phyloP scores from a whole-genome alignment of 75 land plant genomes.

The Cupressus sempervirens region DNA sequence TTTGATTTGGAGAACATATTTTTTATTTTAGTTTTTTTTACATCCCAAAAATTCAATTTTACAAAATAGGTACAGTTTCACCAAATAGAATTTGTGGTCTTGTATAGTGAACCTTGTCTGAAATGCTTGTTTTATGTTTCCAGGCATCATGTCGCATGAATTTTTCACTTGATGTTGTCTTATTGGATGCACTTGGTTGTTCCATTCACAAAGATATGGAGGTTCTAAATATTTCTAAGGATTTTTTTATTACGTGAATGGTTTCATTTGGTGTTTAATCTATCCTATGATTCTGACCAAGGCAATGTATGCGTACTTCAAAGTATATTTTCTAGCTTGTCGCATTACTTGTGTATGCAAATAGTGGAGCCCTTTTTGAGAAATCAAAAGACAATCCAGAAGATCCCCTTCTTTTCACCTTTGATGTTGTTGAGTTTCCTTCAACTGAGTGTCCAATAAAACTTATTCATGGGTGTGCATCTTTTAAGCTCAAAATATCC shows the following conservation, averaged over 20 bases:
- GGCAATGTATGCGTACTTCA: background rate
- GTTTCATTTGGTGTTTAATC: too few relatives aligned
- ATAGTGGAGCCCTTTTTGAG: constrained; percentile 65
- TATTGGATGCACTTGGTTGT: too few relatives aligned
- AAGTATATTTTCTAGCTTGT: constrained; percentile 39
- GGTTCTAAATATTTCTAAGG: too few relatives aligned
- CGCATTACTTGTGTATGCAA: constrained; percentile 80
- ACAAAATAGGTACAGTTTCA: background rate
- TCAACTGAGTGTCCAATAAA: too few relatives aligned
- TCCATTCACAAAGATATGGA: too few relatives aligned
- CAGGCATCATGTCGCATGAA: too few relatives aligned
- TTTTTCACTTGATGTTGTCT: too few relatives aligned
- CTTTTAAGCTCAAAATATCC: too few relatives aligned
- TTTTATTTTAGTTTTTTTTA: background rate
- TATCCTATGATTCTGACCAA: too few relatives aligned
- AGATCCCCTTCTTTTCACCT: constrained; percentile 72
- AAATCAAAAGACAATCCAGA: constrained; percentile 70
- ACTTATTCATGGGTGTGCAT: too few relatives aligned
- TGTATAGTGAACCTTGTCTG: background rate
- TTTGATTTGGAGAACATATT: background rate
- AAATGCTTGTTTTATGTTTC: too few relatives aligned
- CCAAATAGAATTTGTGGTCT: background rate
- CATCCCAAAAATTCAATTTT: background rate
- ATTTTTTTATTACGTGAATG: too few relatives aligned
- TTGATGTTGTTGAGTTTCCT: constrained; percentile 86